Percentiles rank a stretch among this genome's conserved stretches.
phyloP scores from a whole-genome alignment of 2,329 filamentous ascomycete species.

The Canariomyces notabilis region DNA sequence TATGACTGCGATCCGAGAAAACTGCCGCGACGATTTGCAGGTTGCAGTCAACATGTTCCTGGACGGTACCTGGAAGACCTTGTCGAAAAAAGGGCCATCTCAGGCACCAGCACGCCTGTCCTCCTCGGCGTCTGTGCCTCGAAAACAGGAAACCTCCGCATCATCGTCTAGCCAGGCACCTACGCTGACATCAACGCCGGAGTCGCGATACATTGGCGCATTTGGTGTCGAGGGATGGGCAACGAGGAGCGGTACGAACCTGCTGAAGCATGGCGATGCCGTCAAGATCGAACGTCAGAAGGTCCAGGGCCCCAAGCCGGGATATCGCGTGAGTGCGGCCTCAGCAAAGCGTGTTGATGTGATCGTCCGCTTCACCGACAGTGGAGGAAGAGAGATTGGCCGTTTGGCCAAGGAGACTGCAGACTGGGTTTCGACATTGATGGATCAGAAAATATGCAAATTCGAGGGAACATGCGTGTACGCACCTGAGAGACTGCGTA shows the following conservation, averaged over 20 bases:
- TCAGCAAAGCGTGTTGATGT: conserved; percentile 70
- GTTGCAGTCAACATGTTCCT: conserved; percentile 65
- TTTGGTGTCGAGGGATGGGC: conserved; percentile 92
- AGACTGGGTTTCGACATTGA: conserved; percentile 83
- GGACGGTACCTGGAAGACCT: conserved; percentile 60
- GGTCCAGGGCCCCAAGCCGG: conserved; percentile 53
- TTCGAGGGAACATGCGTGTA: conserved; percentile 89
- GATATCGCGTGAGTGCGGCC: conserved; percentile 40
- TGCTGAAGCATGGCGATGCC: conserved; percentile 76
- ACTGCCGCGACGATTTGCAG: conserved; percentile 55
- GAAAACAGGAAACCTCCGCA: neutral
- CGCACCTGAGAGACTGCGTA: conserved; percentile 75
- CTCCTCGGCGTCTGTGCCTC: neutral
- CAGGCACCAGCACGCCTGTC: neutral
- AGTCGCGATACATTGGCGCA: conserved; percentile 73
- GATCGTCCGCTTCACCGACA: conserved; percentile 84
- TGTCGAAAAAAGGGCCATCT: conserved; percentile 24
- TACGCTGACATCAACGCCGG: conserved; percentile 30
- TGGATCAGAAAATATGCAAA: conserved; percentile 82
- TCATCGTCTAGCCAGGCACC: conserved; percentile 9
- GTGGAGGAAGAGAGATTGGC: conserved; percentile 74
- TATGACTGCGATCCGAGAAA: conserved; percentile 46
- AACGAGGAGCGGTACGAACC: conserved; percentile 70
- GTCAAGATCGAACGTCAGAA: conserved; percentile 84
- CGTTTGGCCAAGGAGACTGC: conserved; percentile 81